Evolutionary conservation across 2,329 filamentous ascomycete species (phyloP).

Genomic region (Colletotrichum sansevieriae): DNA sequence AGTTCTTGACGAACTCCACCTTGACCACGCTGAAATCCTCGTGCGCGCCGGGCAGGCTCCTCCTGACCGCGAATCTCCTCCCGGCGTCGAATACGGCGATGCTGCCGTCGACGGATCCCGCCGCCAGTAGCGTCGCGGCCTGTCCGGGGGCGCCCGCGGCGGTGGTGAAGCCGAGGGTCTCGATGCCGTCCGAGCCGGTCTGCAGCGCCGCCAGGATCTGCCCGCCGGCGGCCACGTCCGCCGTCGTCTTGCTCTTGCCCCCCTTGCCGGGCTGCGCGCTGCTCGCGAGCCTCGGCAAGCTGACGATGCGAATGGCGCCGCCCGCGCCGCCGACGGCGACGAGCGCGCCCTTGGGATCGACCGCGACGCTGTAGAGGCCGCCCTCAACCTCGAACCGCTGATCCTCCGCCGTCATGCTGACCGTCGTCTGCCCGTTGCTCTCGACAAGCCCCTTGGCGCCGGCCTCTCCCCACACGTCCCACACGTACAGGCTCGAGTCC

Average conservation of each 20-base stretch:
- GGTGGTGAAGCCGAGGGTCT: constrained; percentile 75
- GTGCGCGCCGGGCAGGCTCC: constrained; percentile 85
- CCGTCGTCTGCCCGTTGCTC: constrained; percentile 73
- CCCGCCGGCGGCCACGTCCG: constrained; percentile 59
- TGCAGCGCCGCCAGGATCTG: constrained; percentile 85
- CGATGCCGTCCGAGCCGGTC: constrained; percentile 81
- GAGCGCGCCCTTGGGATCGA: constrained; percentile 83
- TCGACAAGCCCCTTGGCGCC: constrained; percentile 66
- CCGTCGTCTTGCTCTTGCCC: constrained; percentile 50
- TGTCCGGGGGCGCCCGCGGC: constrained; percentile 54
- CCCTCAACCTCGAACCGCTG: constrained; percentile 94
- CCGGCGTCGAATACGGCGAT: constrained; percentile 90
- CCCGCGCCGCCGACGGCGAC: constrained; percentile 90
- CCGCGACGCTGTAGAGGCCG: constrained; percentile 87
- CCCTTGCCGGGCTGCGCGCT: constrained; percentile 44
- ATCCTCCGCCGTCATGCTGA: constrained; percentile 83
- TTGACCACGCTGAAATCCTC: constrained; percentile 93
- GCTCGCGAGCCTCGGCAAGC: constrained; percentile 75
- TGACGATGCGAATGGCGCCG: constrained; percentile 86
- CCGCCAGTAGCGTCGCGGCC: constrained; percentile 65
- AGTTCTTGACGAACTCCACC: constrained; percentile 82
- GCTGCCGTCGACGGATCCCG: constrained; percentile 78
- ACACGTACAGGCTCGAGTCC: constrained; percentile 89
- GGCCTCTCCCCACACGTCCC: constrained; percentile 88
- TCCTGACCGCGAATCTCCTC: constrained; percentile 87